Evolutionary conservation across 371 early-diverging fungal species (phyloP).

Genomic region (Batrachochytrium dendrobatidis): DNA sequence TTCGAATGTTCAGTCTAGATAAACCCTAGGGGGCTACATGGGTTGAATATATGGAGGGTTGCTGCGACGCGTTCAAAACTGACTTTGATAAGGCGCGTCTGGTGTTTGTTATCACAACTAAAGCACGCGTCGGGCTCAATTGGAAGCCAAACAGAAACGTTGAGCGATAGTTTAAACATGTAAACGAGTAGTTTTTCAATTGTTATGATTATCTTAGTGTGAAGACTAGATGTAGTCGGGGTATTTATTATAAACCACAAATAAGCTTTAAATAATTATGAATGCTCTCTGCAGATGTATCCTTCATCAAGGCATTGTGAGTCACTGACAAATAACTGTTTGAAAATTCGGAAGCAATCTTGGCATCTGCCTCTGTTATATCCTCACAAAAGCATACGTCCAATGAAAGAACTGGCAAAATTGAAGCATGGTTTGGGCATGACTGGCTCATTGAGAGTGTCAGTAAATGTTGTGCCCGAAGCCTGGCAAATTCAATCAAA

Average conservation of each 20-base stretch:
- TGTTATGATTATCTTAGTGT: neutral
- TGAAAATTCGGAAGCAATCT: neutral
- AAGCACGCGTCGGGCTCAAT: too few relatives aligned
- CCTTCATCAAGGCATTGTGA: neutral
- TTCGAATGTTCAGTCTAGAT: too few relatives aligned
- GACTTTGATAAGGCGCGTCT: too few relatives aligned
- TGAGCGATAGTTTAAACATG: too few relatives aligned
- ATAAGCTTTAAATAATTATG: neutral
- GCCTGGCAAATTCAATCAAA: neutral
- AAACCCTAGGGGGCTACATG: too few relatives aligned
- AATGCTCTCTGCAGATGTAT: neutral
- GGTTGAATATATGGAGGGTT: too few relatives aligned
- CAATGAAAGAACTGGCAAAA: neutral
- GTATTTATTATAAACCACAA: neutral
- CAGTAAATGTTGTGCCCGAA: neutral
- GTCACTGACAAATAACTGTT: neutral
- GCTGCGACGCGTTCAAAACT: too few relatives aligned
- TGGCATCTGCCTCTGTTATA: neutral
- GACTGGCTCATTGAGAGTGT: neutral
- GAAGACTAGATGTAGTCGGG: neutral
- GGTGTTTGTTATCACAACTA: too few relatives aligned
- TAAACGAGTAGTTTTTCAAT: neutral
- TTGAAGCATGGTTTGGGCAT: neutral
- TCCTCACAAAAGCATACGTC: constrained; percentile 1
- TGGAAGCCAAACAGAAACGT: too few relatives aligned